Evolutionary conservation across 345 rosid genomes (phyloP).

Genomic region (Passiflora organensis): DNA sequence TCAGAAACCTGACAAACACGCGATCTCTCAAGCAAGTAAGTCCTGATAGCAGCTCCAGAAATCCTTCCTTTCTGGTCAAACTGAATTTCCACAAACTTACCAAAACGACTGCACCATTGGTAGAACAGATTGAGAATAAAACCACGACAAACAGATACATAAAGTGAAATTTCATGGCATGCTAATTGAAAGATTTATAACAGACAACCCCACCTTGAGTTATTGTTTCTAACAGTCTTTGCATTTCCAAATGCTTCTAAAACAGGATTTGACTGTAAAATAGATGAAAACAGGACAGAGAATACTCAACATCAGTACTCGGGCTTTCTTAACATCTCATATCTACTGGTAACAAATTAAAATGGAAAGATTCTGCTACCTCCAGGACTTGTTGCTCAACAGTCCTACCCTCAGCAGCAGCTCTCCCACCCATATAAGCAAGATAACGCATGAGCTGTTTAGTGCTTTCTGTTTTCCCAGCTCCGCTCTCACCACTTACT

Average conservation of each 20-base stretch:
- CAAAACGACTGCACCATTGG: constrained; percentile 73
- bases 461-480: constrained; percentile 98
- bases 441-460: constrained; percentile 95
- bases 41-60: constrained; percentile 98
- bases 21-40: constrained; percentile 95
- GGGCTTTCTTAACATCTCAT: constrained; percentile 2
- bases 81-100: constrained; percentile 99
- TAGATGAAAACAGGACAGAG: constrained; percentile 7
- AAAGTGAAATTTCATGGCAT: constrained; percentile 6
- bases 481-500: constrained; percentile 99
- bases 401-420: constrained; percentile 83
- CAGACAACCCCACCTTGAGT: constrained; percentile 66
- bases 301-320: constrained; percentile 1
- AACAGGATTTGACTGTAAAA: constrained; percentile 94
- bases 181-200: constrained; percentile 1
- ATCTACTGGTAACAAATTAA: neutral
- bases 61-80: constrained; percentile 81
- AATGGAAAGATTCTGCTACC: constrained; percentile 39
- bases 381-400: constrained; percentile 98
- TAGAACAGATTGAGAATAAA: constrained; percentile 11
- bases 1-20: constrained; percentile 99
- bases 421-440: constrained; percentile 99
- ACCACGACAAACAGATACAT: neutral
- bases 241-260: constrained; percentile 99
- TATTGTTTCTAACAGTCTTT: constrained; percentile 94